Conservation (phyloP, 306 rosid species). For the Nissolia schottii region DNA sequence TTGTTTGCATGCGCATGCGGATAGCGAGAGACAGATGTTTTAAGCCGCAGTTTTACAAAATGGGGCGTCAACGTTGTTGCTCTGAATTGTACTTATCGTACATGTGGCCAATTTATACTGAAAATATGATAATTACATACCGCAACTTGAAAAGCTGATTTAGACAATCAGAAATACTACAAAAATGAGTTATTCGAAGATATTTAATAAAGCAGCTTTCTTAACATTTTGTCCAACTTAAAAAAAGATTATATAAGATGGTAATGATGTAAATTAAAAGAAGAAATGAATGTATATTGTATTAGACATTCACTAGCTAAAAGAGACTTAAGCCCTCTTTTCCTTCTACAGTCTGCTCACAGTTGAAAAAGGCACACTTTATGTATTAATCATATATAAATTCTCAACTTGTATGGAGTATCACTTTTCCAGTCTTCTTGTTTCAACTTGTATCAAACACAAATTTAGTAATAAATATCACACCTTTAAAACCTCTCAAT, state of each 20-base stretch:
- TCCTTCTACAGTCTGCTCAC: no score
- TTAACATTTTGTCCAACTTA: neutral
- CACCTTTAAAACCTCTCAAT: neutral
- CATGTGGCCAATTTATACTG: conserved; percentile 13
- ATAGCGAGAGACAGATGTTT: conserved; percentile 34
- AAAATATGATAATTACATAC: conserved; percentile 20
- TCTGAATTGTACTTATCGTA: conserved; percentile 37
- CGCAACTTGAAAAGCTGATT: conserved; percentile 17
- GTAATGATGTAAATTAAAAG: neutral
- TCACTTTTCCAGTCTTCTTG: neutral
- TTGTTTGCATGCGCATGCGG: conserved; percentile 50
- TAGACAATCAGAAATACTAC: conserved; percentile 1
- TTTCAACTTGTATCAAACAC: no score
- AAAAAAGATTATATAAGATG: neutral
- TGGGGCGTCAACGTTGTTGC: conserved; percentile 18
- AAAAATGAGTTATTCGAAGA: neutral
- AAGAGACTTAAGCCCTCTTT: no score
- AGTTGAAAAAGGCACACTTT: no score
- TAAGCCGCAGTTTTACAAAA: conserved; percentile 13
- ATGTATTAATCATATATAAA: no score
- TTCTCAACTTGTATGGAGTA: no score
- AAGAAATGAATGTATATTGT: neutral
- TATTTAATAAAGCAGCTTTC: neutral
- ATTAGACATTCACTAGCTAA: neutral
- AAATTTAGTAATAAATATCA: neutral